Evolutionary conservation across 2,329 filamentous ascomycete genomes (phyloP).

Genomic region (Bipolaris oryzae): DNA sequence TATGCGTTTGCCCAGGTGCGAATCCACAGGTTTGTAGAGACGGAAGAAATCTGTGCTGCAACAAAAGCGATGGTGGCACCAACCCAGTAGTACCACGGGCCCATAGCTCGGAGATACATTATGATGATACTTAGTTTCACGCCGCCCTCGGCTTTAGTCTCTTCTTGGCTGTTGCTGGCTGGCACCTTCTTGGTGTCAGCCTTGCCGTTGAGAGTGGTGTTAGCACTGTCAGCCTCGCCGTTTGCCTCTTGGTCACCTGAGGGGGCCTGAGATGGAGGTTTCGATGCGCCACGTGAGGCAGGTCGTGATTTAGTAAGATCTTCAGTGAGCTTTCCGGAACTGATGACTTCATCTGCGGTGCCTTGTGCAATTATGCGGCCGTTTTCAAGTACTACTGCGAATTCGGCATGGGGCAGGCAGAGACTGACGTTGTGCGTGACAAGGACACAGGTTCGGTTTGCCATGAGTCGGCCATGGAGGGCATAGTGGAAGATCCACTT

Average conservation of each 20-base stretch:
- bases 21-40: conserved; percentile 94
- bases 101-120: conserved; percentile 89
- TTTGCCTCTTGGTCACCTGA: conserved; percentile 67
- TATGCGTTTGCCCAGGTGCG: conserved; percentile 95
- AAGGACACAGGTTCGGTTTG: conserved; percentile 85
- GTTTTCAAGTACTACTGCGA: conserved; percentile 85
- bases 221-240: conserved; percentile 51
- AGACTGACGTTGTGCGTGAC: conserved; percentile 96
- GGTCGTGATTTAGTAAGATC: conserved; percentile 79
- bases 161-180: conserved; percentile 59
- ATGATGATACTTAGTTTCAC: conserved; percentile 87
- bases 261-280: conserved; percentile 75
- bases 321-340: conserved; percentile 86
- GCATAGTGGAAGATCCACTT: conserved; percentile 98
- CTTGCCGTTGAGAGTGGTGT: conserved; percentile 53
- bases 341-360: conserved; percentile 76
- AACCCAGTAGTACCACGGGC: conserved; percentile 95
- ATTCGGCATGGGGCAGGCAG: conserved; percentile 78
- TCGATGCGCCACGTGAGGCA: conserved; percentile 72
- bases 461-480: conserved; percentile 87
- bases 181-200: conserved; percentile 54
- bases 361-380: conserved; percentile 80
- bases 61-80: conserved; percentile 76
- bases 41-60: conserved; percentile 81
- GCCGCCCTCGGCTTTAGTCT: conserved; percentile 81